Conservation (phyloP, 306 rosid genomes). For the Dryas drummondii region DNA sequence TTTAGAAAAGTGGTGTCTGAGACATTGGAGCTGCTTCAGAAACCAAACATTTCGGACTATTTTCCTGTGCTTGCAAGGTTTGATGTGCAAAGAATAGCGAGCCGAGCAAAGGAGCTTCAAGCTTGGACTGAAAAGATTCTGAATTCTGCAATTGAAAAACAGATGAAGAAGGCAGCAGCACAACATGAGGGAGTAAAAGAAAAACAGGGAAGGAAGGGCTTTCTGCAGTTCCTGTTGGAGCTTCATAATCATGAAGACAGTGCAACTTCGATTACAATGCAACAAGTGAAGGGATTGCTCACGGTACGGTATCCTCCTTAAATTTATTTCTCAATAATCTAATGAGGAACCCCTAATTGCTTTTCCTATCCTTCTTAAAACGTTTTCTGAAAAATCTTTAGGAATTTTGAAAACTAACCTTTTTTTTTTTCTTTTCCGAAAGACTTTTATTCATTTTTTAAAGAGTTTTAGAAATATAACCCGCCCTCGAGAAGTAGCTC, state of each 20-base stretch:
- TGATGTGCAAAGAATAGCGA: slow-evolving; percentile 37
- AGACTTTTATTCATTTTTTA: too few species aligned
- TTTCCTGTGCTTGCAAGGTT: slow-evolving; percentile 26
- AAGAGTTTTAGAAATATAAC: too few species aligned
- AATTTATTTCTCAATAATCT: too few species aligned
- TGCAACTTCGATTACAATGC: slow-evolving; percentile 17
- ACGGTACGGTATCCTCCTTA: slow-evolving; percentile 13
- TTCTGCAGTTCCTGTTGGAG: slow-evolving; percentile 31
- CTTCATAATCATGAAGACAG: slow-evolving; percentile 1
- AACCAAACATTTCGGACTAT: slow-evolving; percentile 34
- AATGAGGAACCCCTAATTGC: too few species aligned
- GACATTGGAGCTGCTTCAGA: slow-evolving; percentile 14
- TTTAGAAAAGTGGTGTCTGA: slow-evolving; percentile 7
- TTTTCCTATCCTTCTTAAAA: too few species aligned
- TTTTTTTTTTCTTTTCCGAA: too few species aligned
- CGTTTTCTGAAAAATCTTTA: too few species aligned
- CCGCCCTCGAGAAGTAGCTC: too few species aligned
- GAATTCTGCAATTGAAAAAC: slow-evolving; percentile 11
- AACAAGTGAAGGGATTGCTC: slow-evolving; percentile 36
- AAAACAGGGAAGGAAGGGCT: slow-evolving; percentile 12
- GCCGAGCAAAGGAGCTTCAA: slow-evolving; percentile 10
- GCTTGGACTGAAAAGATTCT: slow-evolving; percentile 4
- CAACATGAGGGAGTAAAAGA: neutral
- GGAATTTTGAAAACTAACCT: too few species aligned
- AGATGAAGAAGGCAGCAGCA: neutral